A percentile compares a stretch with the other conserved stretches of the same genome.
Conservation (phyloP, 2,329 filamentous ascomycete species). For the Curvularia lunata region DNA sequence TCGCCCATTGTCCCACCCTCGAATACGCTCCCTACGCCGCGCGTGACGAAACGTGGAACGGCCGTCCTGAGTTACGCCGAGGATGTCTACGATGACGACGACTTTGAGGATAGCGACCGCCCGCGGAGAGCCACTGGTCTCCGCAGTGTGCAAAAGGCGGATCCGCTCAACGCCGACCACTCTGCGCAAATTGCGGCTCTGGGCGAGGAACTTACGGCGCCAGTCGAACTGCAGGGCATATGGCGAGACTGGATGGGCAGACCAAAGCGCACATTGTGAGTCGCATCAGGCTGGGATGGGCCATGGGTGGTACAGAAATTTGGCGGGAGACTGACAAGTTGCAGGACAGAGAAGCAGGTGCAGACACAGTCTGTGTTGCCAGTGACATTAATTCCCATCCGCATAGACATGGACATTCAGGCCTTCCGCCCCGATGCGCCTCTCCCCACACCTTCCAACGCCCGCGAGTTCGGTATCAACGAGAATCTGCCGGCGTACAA, state of each 20-base stretch:
- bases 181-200: conserved; percentile 74
- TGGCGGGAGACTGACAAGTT: conserved; percentile 15
- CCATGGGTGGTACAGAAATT: not conserved
- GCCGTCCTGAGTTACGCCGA: conserved; percentile 98
- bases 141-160: conserved; percentile 75
- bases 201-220: conserved; percentile 79
- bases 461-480: conserved; percentile 66
- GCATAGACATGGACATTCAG: conserved; percentile 92
- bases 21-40: conserved; percentile 69
- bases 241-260: conserved; percentile 97
- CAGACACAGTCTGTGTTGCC: conserved; percentile 76
- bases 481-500: conserved; percentile 79
- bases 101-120: conserved; percentile 76
- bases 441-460: conserved; percentile 68
- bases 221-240: conserved; percentile 85
- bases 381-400: conserved; percentile 90
- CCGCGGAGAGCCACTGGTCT: conserved; percentile 76
- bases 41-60: conserved; percentile 96
- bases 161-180: conserved; percentile 65
- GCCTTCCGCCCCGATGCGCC: conserved; percentile 72
- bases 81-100: conserved; percentile 87
- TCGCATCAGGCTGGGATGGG: conserved; percentile 23
- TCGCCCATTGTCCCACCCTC: conserved; percentile 79
- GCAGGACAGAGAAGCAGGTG: conserved; percentile 65
- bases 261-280: conserved; percentile 58